Evolutionary conservation across 2,329 filamentous ascomycete species (phyloP), one percentile per base, ranked within the genome.

Genomic region (Plenodomus lindquistii): DNA sequence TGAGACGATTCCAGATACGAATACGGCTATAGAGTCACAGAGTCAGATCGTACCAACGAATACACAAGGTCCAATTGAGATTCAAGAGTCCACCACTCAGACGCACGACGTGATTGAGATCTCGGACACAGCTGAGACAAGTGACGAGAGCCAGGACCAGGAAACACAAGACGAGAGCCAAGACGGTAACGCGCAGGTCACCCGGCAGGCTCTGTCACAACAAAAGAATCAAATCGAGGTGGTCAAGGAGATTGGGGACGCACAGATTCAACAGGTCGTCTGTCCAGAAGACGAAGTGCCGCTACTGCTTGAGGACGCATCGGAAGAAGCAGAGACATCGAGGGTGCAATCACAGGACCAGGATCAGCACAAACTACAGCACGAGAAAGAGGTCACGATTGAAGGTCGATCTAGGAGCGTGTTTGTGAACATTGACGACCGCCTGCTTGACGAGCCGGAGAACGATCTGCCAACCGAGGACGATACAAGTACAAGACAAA

Each of bases 1-100:
- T 4, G 65, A 68, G 40, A 68, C 65, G 2, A 42, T 65, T 3
- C 48, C 57, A n/a, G 62, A 65, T 16, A 50, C 40, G n/a, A 37
- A 37, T 20, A 54, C 46, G 7, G 40, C 48, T 8, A 50, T 55
- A 22, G 55, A 63, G 7, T 48, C 55, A 9, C 52, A 59, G 37
- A 55, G 48, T 21, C 55, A 64, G 34, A 37, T 16, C 20, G 5
- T 10, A 24, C 5, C 6, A 24, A 24, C 4, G 10, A 31, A 8
- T 15, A 8, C 27, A 31, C 6, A 31, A 31, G 11, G 11, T 31
- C 27, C 15, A 8, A 31, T 31, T 31, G 27, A 31, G 11, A 7
- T 31, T 13, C 4, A 8, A 8, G 6, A 31, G 15, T 31, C 27
- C 4, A 31, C 10, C 15, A 8, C 34, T 13, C 40, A 41, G 35